Evolutionary conservation across 345 rosid species (phyloP).

Genomic region (Diplotaxis tenuifolia): DNA sequence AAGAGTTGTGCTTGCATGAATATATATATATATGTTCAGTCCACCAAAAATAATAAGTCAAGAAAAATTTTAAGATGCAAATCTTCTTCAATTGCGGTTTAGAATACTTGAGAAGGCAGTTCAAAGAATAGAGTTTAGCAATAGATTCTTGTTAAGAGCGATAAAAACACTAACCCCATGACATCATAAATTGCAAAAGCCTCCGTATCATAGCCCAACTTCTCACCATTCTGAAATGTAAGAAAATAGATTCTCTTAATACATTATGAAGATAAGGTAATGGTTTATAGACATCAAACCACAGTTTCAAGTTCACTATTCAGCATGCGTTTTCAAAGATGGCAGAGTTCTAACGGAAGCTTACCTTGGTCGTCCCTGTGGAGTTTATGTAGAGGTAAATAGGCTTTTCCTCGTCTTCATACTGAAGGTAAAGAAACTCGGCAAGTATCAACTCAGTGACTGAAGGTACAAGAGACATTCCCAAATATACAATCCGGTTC

Average conservation of each 20-base stretch:
- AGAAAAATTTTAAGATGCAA: not conserved
- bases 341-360: not conserved
- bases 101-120: slow-evolving; percentile 1
- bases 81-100: slow-evolving; percentile 1
- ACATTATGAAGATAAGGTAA: not conserved
- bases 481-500: slow-evolving; percentile 82
- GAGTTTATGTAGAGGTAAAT: too few relatives aligned
- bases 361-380: slow-evolving; percentile 88
- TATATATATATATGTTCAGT: not conserved
- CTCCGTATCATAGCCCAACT: slow-evolving; percentile 86
- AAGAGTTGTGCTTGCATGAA: slow-evolving; percentile 15
- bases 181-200: slow-evolving; percentile 90
- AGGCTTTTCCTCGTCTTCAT: too few relatives aligned
- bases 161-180: slow-evolving; percentile 57
- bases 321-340: not conserved
- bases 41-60: not conserved
- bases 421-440: too few relatives aligned
- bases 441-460: slow-evolving; percentile 82
- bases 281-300: not conserved
- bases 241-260: slow-evolving; percentile 6
- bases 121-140: not conserved
- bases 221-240: slow-evolving; percentile 44
- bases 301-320: slow-evolving; percentile 1
- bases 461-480: too few relatives aligned
- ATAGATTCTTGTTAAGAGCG: slow-evolving; percentile 2